A percentile compares a stretch with the other conserved stretches of the same genome.
These are phyloP conservation scores for Neopestalotiopsis rosae DNA, from an alignment of 2,329 filamentous ascomycete genomes.

Conservation along the genomic window DNA sequence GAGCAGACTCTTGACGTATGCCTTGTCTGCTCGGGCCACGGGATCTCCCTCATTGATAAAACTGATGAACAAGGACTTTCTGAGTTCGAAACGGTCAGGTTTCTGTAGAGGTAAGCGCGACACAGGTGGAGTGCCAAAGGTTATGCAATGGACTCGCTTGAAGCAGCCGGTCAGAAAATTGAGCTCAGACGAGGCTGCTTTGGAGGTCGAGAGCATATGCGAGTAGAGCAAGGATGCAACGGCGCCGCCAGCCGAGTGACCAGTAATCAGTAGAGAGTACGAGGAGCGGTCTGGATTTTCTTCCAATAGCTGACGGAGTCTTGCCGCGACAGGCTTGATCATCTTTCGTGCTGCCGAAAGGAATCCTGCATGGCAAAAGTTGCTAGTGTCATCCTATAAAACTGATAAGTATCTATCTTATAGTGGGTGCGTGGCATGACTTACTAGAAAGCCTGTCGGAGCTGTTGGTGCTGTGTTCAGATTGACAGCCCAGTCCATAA, in stretches of 20 bases:
- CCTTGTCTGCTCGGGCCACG: conserved; percentile 76
- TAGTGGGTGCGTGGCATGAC: conserved; percentile 19
- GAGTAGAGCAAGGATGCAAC: conserved; percentile 80
- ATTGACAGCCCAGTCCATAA: conserved; percentile 89
- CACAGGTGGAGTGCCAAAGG: conserved; percentile 83
- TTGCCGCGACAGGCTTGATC: conserved; percentile 73
- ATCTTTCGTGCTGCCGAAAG: conserved; percentile 77
- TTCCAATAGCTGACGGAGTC: conserved; percentile 71
- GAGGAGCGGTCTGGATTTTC: conserved; percentile 71
- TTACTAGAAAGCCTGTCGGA: conserved; percentile 69
- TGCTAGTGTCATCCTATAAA: conserved; percentile 68
- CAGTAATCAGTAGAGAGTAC: conserved; percentile 80
- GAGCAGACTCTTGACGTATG: conserved; percentile 74
- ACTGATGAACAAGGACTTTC: conserved; percentile 76
- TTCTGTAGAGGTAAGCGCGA: conserved; percentile 72
- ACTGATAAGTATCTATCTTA: neutral
- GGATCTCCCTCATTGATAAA: conserved; percentile 90
- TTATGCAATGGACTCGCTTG: conserved; percentile 81
- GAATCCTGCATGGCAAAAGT: conserved; percentile 83
- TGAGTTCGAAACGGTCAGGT: conserved; percentile 52
- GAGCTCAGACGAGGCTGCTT: conserved; percentile 68
- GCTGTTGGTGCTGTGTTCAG: conserved; percentile 71
- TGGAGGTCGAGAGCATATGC: conserved; percentile 74
- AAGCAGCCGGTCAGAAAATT: conserved; percentile 73
- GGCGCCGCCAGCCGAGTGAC: conserved; percentile 85